Conservation (phyloP, 306 rosid genomes). For the apple (Malus domestica) region ASM211411v1 NC_041803.1:5853001-5853500, state of each 20-base stretch:
- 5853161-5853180: conserved; percentile 70
- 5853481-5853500: conserved; percentile 1
- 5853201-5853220: conserved; percentile 81
- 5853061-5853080: conserved; percentile 84
- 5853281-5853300: background rate
- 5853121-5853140: conserved; percentile 93
- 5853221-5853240: conserved; percentile 79
- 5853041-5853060: conserved; percentile 64
- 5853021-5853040: conserved; percentile 70
- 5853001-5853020: conserved; percentile 71
- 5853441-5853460: conserved; percentile 81
- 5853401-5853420: conserved; percentile 60
- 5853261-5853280: conserved; percentile 60
- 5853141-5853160: conserved; percentile 67
- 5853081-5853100: conserved; percentile 95
- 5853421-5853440: conserved; percentile 59
- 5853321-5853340: conserved; percentile 11
- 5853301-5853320: background rate
- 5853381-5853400: conserved; percentile 63
- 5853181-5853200: conserved; percentile 95
- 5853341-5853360: conserved; percentile 11
- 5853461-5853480: conserved; percentile 36
- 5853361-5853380: conserved; percentile 69
- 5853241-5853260: conserved; percentile 86
- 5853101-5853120: conserved; percentile 94